phyloP scores from a whole-genome alignment of 345 rosid species.

The Carallia brachiata region DNA sequence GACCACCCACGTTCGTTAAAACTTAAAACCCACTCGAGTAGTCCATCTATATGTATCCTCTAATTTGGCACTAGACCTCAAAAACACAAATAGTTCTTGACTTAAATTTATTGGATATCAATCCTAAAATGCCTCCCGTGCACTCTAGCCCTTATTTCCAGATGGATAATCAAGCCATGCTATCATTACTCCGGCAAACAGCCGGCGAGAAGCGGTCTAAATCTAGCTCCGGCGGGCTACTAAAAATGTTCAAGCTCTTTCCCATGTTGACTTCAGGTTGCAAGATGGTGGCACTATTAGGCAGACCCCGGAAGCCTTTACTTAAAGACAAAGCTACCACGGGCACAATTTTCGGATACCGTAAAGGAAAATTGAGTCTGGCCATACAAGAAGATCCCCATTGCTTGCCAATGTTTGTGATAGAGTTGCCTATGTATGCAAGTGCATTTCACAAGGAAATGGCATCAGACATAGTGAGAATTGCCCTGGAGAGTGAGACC shows the following conservation, averaged over 20 bases:
- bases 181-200: constrained; percentile 62
- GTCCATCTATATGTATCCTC: constrained; percentile 21
- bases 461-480: constrained; percentile 84
- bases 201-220: constrained; percentile 45
- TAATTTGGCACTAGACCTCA: constrained; percentile 12
- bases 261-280: constrained; percentile 96
- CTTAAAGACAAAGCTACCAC: constrained; percentile 82
- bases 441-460: constrained; percentile 74
- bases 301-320: constrained; percentile 64
- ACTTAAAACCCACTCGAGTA: constrained; percentile 11
- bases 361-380: constrained; percentile 73
- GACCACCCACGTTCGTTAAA: constrained; percentile 46
- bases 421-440: constrained; percentile 83
- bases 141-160: constrained; percentile 74
- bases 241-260: constrained; percentile 79
- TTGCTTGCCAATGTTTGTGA: constrained; percentile 68
- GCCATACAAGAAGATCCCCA: constrained; percentile 97
- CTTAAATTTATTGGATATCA: constrained; percentile 7
- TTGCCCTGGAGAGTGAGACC: constrained; percentile 87
- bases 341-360: constrained; percentile 81
- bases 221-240: constrained; percentile 56
- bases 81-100: background rate
- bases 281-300: constrained; percentile 85
- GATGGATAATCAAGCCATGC: constrained; percentile 73
- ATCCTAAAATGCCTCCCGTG: constrained; percentile 53